A percentile compares a stretch with the other conserved stretches of the same genome.
These are phyloP conservation scores for Heliamphora exappendiculata DNA, from an alignment of 148 eudicot genomes.

Conservation along the genomic window DNA sequence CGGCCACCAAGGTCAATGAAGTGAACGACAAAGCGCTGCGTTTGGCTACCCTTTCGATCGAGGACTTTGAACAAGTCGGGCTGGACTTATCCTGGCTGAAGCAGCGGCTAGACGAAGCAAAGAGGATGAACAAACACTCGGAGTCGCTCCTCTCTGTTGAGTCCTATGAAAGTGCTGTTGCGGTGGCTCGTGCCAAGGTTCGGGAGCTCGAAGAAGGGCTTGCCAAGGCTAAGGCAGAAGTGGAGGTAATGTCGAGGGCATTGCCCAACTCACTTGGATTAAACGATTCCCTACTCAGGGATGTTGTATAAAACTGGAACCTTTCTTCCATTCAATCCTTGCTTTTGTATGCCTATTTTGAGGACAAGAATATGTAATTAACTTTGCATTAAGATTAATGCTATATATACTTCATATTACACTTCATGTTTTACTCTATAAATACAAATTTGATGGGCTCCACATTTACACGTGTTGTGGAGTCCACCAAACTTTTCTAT, in stretches of 20 bases:
- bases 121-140: background rate
- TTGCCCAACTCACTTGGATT: background rate
- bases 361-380: too few relatives aligned
- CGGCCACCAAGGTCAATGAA: background rate
- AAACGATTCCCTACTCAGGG: background rate
- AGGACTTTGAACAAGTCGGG: conserved; percentile 2
- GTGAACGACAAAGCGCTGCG: background rate
- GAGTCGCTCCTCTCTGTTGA: background rate
- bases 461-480: too few relatives aligned
- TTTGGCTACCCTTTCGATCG: background rate
- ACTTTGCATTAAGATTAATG: too few relatives aligned
- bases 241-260: background rate
- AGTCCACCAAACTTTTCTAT: too few relatives aligned
- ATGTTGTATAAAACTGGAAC: background rate
- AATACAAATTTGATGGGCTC: too few relatives aligned
- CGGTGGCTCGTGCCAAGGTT: conserved; percentile 1
- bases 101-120: background rate
- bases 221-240: conserved; percentile 3
- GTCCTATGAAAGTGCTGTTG: background rate
- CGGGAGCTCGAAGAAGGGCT: background rate
- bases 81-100: background rate
- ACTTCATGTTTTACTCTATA: too few relatives aligned
- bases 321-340: too few relatives aligned
- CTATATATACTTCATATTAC: too few relatives aligned
- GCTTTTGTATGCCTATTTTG: too few relatives aligned